Evolutionary conservation across 2,329 filamentous ascomycete genomes (phyloP).

Genomic region (Trichophyton equinum): DNA sequence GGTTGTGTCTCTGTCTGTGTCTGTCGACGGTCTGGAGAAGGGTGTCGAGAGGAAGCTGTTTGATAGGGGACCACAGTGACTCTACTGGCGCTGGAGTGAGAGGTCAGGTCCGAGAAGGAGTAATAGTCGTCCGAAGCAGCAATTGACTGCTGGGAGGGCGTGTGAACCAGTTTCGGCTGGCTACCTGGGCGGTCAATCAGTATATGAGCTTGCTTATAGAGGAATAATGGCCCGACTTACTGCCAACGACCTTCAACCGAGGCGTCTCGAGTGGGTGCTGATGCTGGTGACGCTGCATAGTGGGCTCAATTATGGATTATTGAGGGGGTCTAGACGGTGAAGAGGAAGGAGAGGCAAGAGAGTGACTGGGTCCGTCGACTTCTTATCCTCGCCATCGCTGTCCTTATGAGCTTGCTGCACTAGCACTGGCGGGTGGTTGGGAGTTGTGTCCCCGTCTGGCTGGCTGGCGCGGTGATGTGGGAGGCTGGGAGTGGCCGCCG

Average conservation of each 20-base stretch:
- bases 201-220: background rate
- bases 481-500: slow-evolving; percentile 2
- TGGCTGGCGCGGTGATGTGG: background rate
- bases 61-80: slow-evolving; percentile 32
- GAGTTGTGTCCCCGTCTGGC: background rate
- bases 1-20: slow-evolving; percentile 17
- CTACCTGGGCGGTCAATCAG: slow-evolving; percentile 22
- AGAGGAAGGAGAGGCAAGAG: background rate
- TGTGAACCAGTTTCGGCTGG: slow-evolving; percentile 32
- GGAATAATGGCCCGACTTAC: slow-evolving; percentile 1
- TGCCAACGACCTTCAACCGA: slow-evolving; percentile 11
- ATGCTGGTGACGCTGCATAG: background rate
- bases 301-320: background rate
- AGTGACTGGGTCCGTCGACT: background rate
- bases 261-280: slow-evolving; percentile 6
- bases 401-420: background rate
- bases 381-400: background rate
- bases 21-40: slow-evolving; percentile 11
- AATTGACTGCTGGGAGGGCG: slow-evolving; percentile 35
- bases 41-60: slow-evolving; percentile 30
- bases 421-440: background rate
- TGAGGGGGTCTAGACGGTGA: background rate
- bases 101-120: slow-evolving; percentile 34
- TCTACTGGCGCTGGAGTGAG: slow-evolving; percentile 27
- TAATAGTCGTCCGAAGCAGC: slow-evolving; percentile 40